These are phyloP conservation scores for Flaveria linearis DNA, from an alignment of 129 eudicot genomes.

Conservation along the genomic window DNA sequence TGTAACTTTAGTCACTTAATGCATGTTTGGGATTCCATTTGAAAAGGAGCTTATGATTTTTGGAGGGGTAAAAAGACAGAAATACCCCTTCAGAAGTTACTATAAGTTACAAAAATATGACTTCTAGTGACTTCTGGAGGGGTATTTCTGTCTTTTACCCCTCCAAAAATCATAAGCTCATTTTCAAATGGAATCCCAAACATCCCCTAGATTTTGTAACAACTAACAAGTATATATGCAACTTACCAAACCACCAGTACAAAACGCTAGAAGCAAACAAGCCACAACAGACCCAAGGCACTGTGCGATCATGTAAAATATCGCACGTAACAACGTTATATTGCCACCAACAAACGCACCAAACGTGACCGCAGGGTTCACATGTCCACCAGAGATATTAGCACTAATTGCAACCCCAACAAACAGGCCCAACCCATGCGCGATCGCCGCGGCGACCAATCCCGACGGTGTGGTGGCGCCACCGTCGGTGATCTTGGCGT, in stretches of 20 bases:
- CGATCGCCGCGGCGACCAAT: conserved; percentile 48
- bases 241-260: conserved; percentile 59
- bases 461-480: conserved; percentile 46
- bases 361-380: conserved; percentile 64
- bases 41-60: no score
- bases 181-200: no score
- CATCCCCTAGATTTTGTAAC: background rate
- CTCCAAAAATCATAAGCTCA: no score
- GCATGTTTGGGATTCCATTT: no score
- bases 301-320: conserved; percentile 54
- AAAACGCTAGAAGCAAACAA: conserved; percentile 50
- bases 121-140: no score
- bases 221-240: background rate
- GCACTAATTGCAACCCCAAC: conserved; percentile 55
- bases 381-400: conserved; percentile 65
- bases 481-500: conserved; percentile 38
- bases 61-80: no score
- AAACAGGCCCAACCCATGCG: conserved; percentile 54
- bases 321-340: conserved; percentile 44
- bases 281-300: conserved; percentile 53
- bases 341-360: conserved; percentile 61
- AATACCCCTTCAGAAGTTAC: no score
- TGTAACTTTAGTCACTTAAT: no score
- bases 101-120: no score
- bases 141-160: no score